Evolutionary conservation across 805 yeast genomes (phyloP).

Genomic region (Komagataella mondaviorum): DNA sequence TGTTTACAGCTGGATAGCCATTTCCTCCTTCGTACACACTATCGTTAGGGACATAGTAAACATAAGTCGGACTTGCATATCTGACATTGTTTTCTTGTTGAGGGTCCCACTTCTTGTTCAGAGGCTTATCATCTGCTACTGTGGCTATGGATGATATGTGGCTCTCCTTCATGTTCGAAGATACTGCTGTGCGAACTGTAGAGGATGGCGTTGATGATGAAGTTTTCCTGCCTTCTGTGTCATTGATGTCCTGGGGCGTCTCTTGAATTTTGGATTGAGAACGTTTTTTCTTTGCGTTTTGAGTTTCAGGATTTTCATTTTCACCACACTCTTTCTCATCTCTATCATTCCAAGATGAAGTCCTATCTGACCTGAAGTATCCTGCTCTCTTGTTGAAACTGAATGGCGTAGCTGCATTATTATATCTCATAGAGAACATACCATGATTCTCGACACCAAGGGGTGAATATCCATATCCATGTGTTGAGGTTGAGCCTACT

Average conservation of each 20-base stretch:
- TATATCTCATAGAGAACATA: slow-evolving; percentile 7
- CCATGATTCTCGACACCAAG: slow-evolving; percentile 6
- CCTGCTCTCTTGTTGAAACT: slow-evolving; percentile 3
- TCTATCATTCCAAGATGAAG: slow-evolving; percentile 4
- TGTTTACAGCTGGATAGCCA: background rate
- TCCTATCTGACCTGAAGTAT: slow-evolving; percentile 2
- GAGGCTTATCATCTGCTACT: slow-evolving; percentile 10
- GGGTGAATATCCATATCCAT: slow-evolving; percentile 7
- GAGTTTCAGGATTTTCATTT: slow-evolving; percentile 6
- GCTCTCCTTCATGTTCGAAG: slow-evolving; percentile 12
- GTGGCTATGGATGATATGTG: slow-evolving; percentile 14
- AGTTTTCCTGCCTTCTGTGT: background rate
- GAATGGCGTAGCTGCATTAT: slow-evolving; percentile 4
- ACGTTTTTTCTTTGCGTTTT: slow-evolving; percentile 3
- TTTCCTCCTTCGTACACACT: background rate
- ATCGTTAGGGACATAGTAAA: slow-evolving; percentile 1
- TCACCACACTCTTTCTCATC: slow-evolving; percentile 5
- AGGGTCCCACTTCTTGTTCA: slow-evolving; percentile 2
- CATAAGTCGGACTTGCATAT: background rate
- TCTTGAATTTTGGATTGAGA: slow-evolving; percentile 1
- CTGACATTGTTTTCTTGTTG: slow-evolving; percentile 5
- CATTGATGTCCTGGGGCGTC: slow-evolving; percentile 9
- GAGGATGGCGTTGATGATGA: slow-evolving; percentile 8
- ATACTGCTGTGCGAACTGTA: slow-evolving; percentile 12
- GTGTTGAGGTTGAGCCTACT: slow-evolving; percentile 1